These are phyloP conservation scores for Nicotiana undulata DNA, from an alignment of 257 asterid genomes.

Conservation along the genomic window DNA sequence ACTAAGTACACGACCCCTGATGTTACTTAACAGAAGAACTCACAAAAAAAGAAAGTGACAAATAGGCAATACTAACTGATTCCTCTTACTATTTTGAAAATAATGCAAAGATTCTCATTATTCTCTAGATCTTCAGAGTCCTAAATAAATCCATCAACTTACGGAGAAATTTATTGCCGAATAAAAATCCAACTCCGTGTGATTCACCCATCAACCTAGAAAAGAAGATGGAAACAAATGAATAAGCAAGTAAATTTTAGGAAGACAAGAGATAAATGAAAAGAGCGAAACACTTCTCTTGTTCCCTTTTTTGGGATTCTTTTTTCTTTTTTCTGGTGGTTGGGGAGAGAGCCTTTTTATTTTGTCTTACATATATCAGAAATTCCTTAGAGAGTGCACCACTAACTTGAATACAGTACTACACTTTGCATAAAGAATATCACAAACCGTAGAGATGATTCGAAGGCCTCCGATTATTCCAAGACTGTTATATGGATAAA, in stretches of 20 bases:
- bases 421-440: not conserved
- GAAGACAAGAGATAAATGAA: not conserved
- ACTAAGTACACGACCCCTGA: too few relatives aligned
- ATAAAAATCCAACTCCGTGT: constrained; percentile 6
- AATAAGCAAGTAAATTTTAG: not conserved
- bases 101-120: constrained; percentile 70
- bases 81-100: constrained; percentile 80
- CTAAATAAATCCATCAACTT: constrained; percentile 78
- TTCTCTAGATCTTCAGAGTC: constrained; percentile 79
- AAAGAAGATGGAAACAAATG: not conserved
- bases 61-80: constrained; percentile 48
- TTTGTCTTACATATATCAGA: not conserved
- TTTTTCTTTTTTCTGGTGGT: too few relatives aligned
- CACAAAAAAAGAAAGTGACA: too few relatives aligned
- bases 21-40: too few relatives aligned
- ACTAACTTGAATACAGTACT: not conserved
- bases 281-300: not conserved
- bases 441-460: not conserved
- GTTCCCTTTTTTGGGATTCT: not conserved
- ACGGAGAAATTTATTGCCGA: constrained; percentile 69
- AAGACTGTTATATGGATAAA: too few relatives aligned
- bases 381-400: not conserved
- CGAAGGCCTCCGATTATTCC: not conserved
- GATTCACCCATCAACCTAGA: not conserved
- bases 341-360: not conserved